Evolutionary conservation across 2,329 filamentous ascomycete genomes (phyloP).

Genomic region (Fusarium agapanthi): DNA sequence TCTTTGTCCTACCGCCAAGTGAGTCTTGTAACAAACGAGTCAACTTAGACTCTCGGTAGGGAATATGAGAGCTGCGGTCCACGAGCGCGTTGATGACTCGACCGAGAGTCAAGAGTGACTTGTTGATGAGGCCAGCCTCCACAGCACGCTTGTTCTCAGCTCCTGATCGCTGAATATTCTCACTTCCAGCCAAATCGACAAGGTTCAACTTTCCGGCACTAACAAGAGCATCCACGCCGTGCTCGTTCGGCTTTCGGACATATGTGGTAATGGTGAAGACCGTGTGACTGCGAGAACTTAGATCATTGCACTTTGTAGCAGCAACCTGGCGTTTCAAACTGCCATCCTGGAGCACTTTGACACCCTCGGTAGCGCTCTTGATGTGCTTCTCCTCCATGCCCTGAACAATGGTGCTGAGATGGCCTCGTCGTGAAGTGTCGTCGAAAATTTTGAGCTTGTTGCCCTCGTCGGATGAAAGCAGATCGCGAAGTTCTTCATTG

Average conservation of each 20-base stretch:
- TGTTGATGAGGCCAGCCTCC: constrained; percentile 97
- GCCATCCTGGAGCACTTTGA: constrained; percentile 87
- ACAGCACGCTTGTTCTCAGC: constrained; percentile 97
- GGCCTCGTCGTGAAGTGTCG: constrained; percentile 85
- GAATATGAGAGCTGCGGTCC: constrained; percentile 89
- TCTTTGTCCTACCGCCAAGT: constrained; percentile 93
- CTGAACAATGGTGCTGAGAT: constrained; percentile 86
- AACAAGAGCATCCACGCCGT: constrained; percentile 88
- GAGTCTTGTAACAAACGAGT: constrained; percentile 96
- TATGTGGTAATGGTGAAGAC: constrained; percentile 96
- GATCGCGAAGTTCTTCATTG: constrained; percentile 94
- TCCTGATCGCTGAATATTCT: constrained; percentile 96
- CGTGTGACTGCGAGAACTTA: constrained; percentile 96
- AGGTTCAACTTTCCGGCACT: constrained; percentile 94
- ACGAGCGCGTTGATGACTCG: constrained; percentile 98
- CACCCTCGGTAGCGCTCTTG: constrained; percentile 82
- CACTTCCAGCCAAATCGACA: constrained; percentile 94
- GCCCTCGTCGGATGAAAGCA: constrained; percentile 83
- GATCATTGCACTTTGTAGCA: constrained; percentile 98
- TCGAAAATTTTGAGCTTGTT: constrained; percentile 96
- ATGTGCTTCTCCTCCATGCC: constrained; percentile 98
- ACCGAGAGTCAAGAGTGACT: constrained; percentile 92
- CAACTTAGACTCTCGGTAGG: constrained; percentile 92
- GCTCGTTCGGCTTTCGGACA: constrained; percentile 81
- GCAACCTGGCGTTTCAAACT: constrained; percentile 97